Evolutionary conservation across 352 stramenopile species (phyloP).

Genomic region (Blastocystis hominis): DNA sequence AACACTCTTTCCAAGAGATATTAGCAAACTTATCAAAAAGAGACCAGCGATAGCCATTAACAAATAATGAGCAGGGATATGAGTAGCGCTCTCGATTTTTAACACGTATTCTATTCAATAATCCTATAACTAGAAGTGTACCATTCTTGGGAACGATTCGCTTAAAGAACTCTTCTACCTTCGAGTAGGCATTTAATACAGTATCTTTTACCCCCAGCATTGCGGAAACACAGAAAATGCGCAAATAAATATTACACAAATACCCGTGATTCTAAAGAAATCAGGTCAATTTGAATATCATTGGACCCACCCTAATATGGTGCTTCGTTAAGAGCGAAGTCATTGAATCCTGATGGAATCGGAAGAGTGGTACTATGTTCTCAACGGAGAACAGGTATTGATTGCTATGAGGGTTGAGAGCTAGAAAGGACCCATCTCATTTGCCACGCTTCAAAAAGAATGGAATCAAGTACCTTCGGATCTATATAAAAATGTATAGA

Average conservation of each 20-base stretch:
- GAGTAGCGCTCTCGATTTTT: background rate
- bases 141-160: slow-evolving; percentile 33
- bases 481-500: background rate
- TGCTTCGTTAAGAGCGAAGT: slow-evolving; percentile 52
- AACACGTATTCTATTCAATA: background rate
- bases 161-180: slow-evolving; percentile 26
- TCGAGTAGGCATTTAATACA: background rate
- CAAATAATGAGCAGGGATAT: background rate
- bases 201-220: background rate
- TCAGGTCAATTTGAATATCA: background rate
- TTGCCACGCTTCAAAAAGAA: background rate
- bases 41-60: background rate
- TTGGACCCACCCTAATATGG: background rate
- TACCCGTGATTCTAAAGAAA: background rate
- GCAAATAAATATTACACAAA: background rate
- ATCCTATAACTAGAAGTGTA: background rate
- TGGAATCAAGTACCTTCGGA: background rate
- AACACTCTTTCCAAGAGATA: background rate
- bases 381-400: slow-evolving; percentile 32
- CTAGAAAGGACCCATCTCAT: slow-evolving; percentile 41
- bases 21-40: background rate
- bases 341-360: slow-evolving; percentile 53
- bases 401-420: background rate
- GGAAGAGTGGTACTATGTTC: slow-evolving; percentile 55
- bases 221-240: background rate